Percentiles rank a stretch among this genome's conserved stretches.
These are phyloP conservation scores for Taphrina wiesneri DNA, from an alignment of 1,139 yeast species.

Conservation along the genomic window DNA sequence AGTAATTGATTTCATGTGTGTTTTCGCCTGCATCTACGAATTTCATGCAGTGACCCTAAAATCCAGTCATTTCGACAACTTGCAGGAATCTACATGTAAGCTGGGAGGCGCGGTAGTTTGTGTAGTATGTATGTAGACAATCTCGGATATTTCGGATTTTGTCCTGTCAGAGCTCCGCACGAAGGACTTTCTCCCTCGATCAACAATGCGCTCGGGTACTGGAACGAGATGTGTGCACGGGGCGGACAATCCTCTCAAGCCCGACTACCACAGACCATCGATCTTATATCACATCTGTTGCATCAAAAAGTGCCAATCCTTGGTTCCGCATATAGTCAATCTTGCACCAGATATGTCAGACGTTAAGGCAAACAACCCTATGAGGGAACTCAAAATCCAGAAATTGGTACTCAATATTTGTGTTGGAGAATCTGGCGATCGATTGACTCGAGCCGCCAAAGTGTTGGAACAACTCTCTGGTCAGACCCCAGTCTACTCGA, in stretches of 20 bases:
- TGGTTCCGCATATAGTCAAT: not conserved
- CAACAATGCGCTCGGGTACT: not conserved
- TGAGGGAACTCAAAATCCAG: constrained; percentile 99
- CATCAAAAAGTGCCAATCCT: not conserved
- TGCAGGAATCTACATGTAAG: too few relatives aligned
- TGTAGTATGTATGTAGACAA: too few relatives aligned
- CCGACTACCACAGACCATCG: not conserved
- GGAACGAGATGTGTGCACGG: not conserved
- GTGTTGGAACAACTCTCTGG: constrained; percentile 99
- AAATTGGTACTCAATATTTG: constrained; percentile 99
- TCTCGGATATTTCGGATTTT: too few relatives aligned
- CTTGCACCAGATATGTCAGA: constrained; percentile 23
- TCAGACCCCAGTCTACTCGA: constrained; percentile 99
- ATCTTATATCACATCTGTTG: not conserved
- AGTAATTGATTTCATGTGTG: too few relatives aligned
- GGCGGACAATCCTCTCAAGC: not conserved
- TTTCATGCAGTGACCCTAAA: too few relatives aligned
- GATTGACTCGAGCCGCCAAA: constrained; percentile 99
- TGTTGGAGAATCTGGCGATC: constrained; percentile 99
- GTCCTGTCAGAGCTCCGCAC: not conserved
- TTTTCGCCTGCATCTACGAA: too few relatives aligned
- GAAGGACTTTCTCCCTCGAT: not conserved
- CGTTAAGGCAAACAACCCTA: constrained; percentile 60
- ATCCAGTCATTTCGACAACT: too few relatives aligned
- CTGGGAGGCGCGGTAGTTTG: too few relatives aligned